Base-by-base conservation (phyloP, 768 basidiomycete species). In the Trametes punicea region DNA sequence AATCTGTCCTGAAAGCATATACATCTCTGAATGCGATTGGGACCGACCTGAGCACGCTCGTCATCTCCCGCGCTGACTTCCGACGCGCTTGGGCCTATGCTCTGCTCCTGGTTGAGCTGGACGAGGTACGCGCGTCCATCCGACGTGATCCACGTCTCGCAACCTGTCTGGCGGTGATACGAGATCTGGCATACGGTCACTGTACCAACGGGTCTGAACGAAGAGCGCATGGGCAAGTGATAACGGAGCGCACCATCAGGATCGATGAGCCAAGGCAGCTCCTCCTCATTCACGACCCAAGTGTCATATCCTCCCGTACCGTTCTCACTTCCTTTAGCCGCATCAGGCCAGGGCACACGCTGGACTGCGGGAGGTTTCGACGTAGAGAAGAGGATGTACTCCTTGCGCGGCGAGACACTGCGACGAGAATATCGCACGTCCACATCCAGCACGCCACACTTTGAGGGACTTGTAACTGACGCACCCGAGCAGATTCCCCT, bases 121-220 rank as follows among this genome's bases (percentile, higher is more conserved):
- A 90, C 89, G 59, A 91, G 81, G 66, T 93, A 93, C 9, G 80
- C 88, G 64, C 90, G 74, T 34, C 91, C 91, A 59, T 93, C 91
- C 6, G 88, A 90, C 2, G 90, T 90, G 44, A 90, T 80, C 91
- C 91, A 93, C 0, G 83, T 83, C 70, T 93, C 91, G 11, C 83
- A 80, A 21, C 82, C 81, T 21, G 81, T 80, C 3, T 73, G 65
- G 51, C 81, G 77, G 36, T 82, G 81, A 63, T 83, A 73, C 23
- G 77, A 65, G n/a, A 93, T 84, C 51, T 83, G 75, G 9, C 70
- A 69, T n/a, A 92, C 77, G n/a, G 77, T 75, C 8, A 90, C 90
- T 91, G 60, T 15, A 38, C 41, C 30, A 23, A 16, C 13, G 3
- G 34, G 27, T 51, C 45, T 15, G n/a, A n/a, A 49, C 48, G 33